Conservation (phyloP, 805 yeast genomes). For the Yamadazyma tumulicola region DNA sequence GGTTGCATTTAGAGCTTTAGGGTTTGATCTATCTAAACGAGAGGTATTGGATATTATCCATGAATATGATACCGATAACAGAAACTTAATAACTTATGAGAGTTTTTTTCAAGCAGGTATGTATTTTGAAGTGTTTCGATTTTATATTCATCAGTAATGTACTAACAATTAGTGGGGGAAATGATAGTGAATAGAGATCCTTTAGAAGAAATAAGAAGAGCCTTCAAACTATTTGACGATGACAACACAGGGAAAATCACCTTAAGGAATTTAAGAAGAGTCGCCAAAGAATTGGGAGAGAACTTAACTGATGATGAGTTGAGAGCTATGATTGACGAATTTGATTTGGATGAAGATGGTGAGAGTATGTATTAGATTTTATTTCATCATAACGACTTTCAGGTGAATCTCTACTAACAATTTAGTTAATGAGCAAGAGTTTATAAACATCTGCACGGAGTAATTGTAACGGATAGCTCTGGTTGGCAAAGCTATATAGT, state of each 20-base stretch:
- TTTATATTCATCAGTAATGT: too few relatives aligned
- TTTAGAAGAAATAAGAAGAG: slow-evolving; percentile 83
- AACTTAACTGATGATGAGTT: slow-evolving; percentile 88
- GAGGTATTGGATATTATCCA: slow-evolving; percentile 74
- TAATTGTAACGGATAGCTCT: too few relatives aligned
- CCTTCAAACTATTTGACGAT: slow-evolving; percentile 85
- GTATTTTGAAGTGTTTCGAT: too few relatives aligned
- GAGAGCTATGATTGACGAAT: slow-evolving; percentile 95
- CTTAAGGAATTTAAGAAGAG: slow-evolving; percentile 76
- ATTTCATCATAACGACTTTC: too few relatives aligned
- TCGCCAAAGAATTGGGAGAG: slow-evolving; percentile 91
- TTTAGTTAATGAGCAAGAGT: slow-evolving; percentile 77
- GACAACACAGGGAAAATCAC: slow-evolving; percentile 85
- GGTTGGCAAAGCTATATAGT: too few relatives aligned
- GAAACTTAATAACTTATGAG: slow-evolving; percentile 70
- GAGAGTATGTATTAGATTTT: slow-evolving; percentile 58
- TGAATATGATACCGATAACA: slow-evolving; percentile 76
- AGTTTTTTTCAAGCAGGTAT: slow-evolving; percentile 73
- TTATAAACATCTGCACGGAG: slow-evolving; percentile 83
- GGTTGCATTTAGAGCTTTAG: slow-evolving; percentile 91
- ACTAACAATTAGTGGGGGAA: slow-evolving; percentile 56
- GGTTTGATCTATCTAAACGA: slow-evolving; percentile 76
- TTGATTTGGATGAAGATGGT: slow-evolving; percentile 94
- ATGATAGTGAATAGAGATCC: slow-evolving; percentile 89
- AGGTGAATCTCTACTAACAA: slow-evolving; percentile 29